Evolutionary conservation across 2,329 filamentous ascomycete genomes (phyloP).

Genomic region (Cordyceps fumosorosea): DNA sequence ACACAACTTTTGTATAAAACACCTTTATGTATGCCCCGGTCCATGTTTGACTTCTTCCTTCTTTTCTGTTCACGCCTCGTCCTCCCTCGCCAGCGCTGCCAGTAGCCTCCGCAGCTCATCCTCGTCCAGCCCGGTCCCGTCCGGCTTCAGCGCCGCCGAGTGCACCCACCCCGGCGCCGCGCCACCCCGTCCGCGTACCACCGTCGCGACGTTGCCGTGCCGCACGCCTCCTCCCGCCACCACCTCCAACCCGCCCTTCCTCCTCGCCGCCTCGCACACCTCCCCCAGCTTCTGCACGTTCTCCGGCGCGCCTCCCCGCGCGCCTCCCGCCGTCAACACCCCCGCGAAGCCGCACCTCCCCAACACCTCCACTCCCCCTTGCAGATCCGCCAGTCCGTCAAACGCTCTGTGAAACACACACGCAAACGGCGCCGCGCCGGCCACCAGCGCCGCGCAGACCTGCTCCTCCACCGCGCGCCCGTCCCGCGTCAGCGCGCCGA

Average conservation of each 20-base stretch:
- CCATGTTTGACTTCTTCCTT: too few species aligned
- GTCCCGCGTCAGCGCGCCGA: conserved; percentile 38
- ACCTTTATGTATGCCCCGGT: not conserved
- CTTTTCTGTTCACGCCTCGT: not conserved
- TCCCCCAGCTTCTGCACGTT: conserved; percentile 34
- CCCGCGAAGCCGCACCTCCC: conserved; percentile 40
- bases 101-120: conserved; percentile 20
- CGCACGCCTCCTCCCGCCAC: conserved; percentile 48
- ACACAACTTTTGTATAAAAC: not conserved
- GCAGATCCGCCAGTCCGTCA: conserved; percentile 36
- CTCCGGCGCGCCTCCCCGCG: conserved; percentile 29
- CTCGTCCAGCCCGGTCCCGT: conserved; percentile 19
- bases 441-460: conserved; percentile 35
- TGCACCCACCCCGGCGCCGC: conserved; percentile 34
- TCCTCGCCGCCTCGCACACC: conserved; percentile 14
- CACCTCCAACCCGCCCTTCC: conserved; percentile 35
- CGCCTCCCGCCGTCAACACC: conserved; percentile 47
- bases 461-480: conserved; percentile 29
- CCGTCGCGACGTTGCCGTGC: conserved; percentile 28
- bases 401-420: conserved; percentile 53
- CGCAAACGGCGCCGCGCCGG: conserved; percentile 33
- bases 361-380: conserved; percentile 28
- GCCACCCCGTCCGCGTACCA: conserved; percentile 23
- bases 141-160: conserved; percentile 35
- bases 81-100: not conserved